Percentiles rank a stretch among this genome's conserved stretches.
These are phyloP conservation scores for Clitoria ternatea DNA, from an alignment of 306 rosid species.

Conservation along the genomic window DNA sequence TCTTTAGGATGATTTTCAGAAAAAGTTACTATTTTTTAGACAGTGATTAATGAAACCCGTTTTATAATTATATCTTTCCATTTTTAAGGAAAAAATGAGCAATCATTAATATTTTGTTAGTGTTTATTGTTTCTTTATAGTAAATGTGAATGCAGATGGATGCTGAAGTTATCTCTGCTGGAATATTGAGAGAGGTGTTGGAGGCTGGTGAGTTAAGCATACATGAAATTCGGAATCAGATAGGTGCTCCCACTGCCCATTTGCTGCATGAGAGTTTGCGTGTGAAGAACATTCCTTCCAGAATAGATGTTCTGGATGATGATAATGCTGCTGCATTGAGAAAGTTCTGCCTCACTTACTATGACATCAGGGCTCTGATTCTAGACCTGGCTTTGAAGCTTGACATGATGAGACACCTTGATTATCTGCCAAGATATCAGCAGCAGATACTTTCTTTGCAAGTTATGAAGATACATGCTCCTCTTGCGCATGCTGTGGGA, in stretches of 20 bases:
- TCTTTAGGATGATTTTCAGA: too few species aligned
- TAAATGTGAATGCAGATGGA: conserved; percentile 61
- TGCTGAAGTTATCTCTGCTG: conserved; percentile 88
- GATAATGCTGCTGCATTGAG: conserved; percentile 67
- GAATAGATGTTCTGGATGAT: conserved; percentile 59
- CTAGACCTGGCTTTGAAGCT: conserved; percentile 70
- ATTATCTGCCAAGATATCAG: conserved; percentile 65
- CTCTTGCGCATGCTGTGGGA: conserved; percentile 86
- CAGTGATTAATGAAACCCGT: too few species aligned
- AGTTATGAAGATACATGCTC: conserved; percentile 76
- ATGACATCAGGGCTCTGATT: conserved; percentile 79
- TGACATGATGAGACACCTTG: conserved; percentile 71
- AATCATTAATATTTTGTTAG: conserved; percentile 13
- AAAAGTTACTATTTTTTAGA: too few species aligned
- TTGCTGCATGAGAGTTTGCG: conserved; percentile 75
- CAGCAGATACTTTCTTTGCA: conserved; percentile 72
- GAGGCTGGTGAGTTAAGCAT: conserved; percentile 52
- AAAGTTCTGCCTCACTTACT: conserved; percentile 73
- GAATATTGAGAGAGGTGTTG: conserved; percentile 60
- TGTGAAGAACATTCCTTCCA: conserved; percentile 44
- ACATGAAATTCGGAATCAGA: conserved; percentile 42
- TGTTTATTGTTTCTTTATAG: conserved; percentile 38
- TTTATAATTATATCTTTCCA: neutral
- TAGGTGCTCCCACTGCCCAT: conserved; percentile 68
- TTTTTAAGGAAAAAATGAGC: neutral